Conservation (phyloP, 148 eudicot genomes). For the Vaccinium darrowii region DNA sequence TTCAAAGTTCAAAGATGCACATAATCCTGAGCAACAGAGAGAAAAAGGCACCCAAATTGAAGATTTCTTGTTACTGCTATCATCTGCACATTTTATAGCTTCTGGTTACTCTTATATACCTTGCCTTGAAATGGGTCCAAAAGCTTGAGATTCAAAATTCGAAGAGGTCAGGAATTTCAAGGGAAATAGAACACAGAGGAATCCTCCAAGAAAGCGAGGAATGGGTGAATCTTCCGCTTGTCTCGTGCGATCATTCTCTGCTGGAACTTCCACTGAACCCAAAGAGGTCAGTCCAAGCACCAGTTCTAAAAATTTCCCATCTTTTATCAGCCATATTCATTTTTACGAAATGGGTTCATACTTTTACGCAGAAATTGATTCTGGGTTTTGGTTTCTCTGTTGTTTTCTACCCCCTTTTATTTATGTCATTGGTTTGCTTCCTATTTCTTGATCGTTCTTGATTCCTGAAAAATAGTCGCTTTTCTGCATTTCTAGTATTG, state of each 20-base stretch:
- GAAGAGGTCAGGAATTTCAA: background rate
- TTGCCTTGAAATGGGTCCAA: background rate
- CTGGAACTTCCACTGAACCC: slow-evolving; percentile 28
- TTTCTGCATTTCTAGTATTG: slow-evolving; percentile 13
- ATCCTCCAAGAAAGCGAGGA: background rate
- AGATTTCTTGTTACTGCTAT: background rate
- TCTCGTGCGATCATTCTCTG: slow-evolving; percentile 48
- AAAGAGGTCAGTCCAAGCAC: slow-evolving; percentile 30
- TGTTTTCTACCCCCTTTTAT: background rate
- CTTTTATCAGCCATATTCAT: background rate
- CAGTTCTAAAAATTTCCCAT: background rate
- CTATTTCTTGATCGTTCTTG: background rate
- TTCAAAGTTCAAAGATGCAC: background rate
- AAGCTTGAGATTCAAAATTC: slow-evolving; percentile 15
- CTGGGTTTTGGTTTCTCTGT: background rate
- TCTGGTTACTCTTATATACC: background rate
- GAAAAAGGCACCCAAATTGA: background rate
- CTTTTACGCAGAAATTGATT: background rate
- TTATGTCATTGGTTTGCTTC: background rate
- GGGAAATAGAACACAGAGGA: background rate
- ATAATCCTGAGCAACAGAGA: background rate
- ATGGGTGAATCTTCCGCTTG: slow-evolving; percentile 27
- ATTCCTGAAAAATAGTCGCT: background rate
- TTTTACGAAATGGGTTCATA: slow-evolving; percentile 5
- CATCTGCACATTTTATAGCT: background rate